Evolutionary conservation across 2,329 filamentous ascomycete genomes (phyloP).

Genomic region (Rhynchosporium agropyri): DNA sequence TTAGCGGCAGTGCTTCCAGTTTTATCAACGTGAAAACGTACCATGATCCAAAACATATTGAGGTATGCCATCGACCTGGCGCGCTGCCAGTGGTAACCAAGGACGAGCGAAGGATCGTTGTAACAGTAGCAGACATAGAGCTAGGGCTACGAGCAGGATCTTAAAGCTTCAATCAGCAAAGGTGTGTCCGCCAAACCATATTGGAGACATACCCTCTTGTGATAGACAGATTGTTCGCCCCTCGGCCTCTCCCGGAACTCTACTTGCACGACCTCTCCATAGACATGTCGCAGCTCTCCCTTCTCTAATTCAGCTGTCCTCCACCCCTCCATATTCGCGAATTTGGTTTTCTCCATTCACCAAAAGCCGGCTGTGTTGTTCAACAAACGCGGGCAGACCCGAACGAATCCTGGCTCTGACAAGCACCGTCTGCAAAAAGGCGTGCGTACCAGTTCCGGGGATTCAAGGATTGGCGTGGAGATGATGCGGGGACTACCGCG

Average conservation of each 20-base stretch:
- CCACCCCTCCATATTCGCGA: conserved; percentile 20
- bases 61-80: conserved; percentile 42
- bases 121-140: conserved; percentile 30
- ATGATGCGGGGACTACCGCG: not conserved
- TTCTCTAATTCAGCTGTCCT: conserved; percentile 28
- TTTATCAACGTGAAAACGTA: conserved; percentile 33
- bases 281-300: conserved; percentile 20
- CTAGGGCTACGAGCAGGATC: conserved; percentile 26
- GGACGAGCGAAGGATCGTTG: conserved; percentile 23
- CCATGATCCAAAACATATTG: conserved; percentile 51
- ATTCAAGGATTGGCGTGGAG: conserved; percentile 12
- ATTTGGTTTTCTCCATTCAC: conserved; percentile 22
- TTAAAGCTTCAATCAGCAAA: conserved; percentile 16
- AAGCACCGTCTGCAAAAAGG: conserved; percentile 7
- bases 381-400: conserved; percentile 3
- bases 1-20: conserved; percentile 13
- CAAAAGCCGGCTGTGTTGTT: conserved; percentile 4
- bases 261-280: conserved; percentile 9
- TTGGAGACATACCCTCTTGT: conserved; percentile 25
- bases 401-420: conserved; percentile 13
- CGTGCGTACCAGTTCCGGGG: conserved; percentile 4
- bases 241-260: conserved; percentile 3
- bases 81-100: conserved; percentile 15
- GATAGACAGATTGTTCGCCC: conserved; percentile 21
- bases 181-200: not conserved